Conservation (phyloP, 2,329 filamentous ascomycete genomes). For the Microsporum ferrugineum region DNA sequence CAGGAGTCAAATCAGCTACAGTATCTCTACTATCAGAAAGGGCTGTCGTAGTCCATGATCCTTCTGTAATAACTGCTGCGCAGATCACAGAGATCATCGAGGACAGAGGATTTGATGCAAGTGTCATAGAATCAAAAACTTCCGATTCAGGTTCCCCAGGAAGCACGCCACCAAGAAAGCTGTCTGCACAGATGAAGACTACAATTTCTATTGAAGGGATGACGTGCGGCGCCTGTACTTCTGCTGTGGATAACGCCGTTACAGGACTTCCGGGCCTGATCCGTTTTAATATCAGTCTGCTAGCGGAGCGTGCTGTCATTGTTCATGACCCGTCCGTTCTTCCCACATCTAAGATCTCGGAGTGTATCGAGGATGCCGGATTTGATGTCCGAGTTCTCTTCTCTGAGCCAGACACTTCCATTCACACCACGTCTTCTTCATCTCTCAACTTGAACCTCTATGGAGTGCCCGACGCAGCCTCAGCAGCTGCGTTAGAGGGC, state of each 20-base stretch:
- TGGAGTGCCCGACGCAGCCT: constrained; percentile 59
- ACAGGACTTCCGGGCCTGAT: constrained; percentile 62
- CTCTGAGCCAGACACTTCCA: constrained; percentile 50
- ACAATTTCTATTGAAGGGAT: constrained; percentile 89
- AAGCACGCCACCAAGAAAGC: constrained; percentile 20
- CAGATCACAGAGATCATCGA: constrained; percentile 41
- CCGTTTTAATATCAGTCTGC: constrained; percentile 87
- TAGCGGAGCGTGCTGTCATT: constrained; percentile 84
- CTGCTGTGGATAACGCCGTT: constrained; percentile 77
- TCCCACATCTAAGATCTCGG: constrained; percentile 59
- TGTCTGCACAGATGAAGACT: constrained; percentile 48
- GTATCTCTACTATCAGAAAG: constrained; percentile 76
- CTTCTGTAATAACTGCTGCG: constrained; percentile 39
- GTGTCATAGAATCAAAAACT: constrained; percentile 56
- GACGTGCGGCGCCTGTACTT: constrained; percentile 95
- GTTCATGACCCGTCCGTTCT: constrained; percentile 67
- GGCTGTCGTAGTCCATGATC: constrained; percentile 73
- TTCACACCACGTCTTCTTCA: constrained; percentile 45
- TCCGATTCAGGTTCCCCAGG: constrained; percentile 22
- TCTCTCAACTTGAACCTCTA: constrained; percentile 73
- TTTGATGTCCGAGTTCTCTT: constrained; percentile 80
- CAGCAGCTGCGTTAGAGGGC: constrained; percentile 62
- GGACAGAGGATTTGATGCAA: constrained; percentile 40
- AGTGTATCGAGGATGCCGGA: constrained; percentile 78
- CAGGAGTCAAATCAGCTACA: constrained; percentile 63